Percentiles rank a stretch among this genome's conserved stretches.
phyloP scores from a whole-genome alignment of 257 asterid species.

The Nicotiana attenuata region DNA sequence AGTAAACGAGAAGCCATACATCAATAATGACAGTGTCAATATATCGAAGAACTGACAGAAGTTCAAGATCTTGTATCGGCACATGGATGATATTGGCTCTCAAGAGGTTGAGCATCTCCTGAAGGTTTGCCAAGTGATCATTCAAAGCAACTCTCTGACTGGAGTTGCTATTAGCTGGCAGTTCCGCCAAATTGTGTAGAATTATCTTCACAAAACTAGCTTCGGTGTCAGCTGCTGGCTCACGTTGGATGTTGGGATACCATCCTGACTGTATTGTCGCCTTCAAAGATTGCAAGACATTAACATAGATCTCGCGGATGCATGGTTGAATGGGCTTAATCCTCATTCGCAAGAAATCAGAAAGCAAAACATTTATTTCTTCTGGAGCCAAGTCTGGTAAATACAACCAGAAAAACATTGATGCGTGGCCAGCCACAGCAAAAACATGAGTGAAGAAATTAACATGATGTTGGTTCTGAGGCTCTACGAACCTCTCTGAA shows the following conservation, averaged over 20 bases:
- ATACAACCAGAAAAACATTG: background rate
- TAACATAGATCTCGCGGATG: background rate
- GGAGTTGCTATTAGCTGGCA: background rate
- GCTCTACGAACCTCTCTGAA: background rate
- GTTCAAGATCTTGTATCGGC: background rate
- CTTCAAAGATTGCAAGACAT: background rate
- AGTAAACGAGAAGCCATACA: background rate
- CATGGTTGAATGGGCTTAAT: background rate
- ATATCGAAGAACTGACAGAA: background rate
- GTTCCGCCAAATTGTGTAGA: background rate
- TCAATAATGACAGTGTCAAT: background rate
- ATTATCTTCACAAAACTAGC: background rate
- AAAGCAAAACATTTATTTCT: background rate
- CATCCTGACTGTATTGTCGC: background rate
- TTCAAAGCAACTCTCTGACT: background rate
- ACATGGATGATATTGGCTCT: background rate
- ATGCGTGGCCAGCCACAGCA: background rate
- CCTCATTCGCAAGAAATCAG: background rate
- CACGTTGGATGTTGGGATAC: background rate
- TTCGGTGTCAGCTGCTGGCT: background rate
- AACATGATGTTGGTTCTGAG: background rate
- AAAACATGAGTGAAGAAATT: background rate
- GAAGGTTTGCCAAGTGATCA: background rate
- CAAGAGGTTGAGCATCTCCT: background rate
- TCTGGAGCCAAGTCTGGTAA: background rate